phyloP scores from a whole-genome alignment of 108 stramenopile genomes.

The Nitzschia inconspicua region DNA sequence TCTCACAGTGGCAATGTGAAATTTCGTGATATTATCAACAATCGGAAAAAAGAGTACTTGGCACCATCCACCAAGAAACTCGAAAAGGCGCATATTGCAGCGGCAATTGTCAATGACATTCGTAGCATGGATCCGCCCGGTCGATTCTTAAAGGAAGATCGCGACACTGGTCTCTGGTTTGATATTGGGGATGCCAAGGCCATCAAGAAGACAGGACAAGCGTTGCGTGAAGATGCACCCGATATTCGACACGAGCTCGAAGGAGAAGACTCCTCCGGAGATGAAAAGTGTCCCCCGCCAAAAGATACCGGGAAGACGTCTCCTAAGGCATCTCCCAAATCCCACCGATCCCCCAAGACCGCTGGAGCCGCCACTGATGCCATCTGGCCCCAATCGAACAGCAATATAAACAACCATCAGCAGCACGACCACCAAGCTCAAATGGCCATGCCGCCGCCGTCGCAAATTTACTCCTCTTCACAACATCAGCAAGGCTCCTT shows the following conservation, averaged over 20 bases:
- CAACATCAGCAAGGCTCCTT: not conserved
- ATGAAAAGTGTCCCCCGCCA: conserved; percentile 6
- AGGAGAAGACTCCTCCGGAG: conserved; percentile 22
- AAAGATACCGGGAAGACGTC: too few relatives aligned
- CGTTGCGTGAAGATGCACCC: conserved; percentile 73
- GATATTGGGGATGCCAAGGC: conserved; percentile 86
- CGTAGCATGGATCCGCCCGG: conserved; percentile 69
- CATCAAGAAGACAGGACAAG: conserved; percentile 82
- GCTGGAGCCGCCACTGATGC: not conserved
- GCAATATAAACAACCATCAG: not conserved
- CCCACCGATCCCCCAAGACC: not conserved
- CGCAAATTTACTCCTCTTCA: too few relatives aligned
- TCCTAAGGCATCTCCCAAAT: too few relatives aligned
- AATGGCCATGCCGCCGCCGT: conserved; percentile 25
- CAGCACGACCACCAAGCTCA: conserved; percentile 11
- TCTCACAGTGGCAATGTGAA: conserved; percentile 78
- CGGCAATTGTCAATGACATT: conserved; percentile 52
- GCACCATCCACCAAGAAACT: conserved; percentile 65
- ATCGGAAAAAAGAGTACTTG: conserved; percentile 63
- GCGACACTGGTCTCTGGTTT: conserved; percentile 54
- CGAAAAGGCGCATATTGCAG: conserved; percentile 80
- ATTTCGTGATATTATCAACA: conserved; percentile 64
- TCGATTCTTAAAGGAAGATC: conserved; percentile 77
- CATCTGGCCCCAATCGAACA: not conserved
- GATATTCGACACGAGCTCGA: conserved; percentile 57